Base-by-base conservation (phyloP, 495 filamentous ascomycete genomes). In the Podospora didyma region DNA sequence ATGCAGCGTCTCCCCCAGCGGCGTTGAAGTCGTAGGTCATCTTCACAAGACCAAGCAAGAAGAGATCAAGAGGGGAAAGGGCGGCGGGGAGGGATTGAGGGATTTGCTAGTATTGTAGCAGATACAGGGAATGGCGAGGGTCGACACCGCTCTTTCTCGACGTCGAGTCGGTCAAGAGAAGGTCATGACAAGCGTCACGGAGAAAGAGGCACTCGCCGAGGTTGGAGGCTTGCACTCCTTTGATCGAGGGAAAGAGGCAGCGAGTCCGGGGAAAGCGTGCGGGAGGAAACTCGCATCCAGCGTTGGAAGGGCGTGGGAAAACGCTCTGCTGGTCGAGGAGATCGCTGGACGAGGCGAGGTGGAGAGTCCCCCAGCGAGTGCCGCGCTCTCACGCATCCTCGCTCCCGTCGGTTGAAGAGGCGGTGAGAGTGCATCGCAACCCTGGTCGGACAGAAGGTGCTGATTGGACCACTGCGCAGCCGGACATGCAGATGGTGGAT, bases 11-110 rank as follows among this genome's bases (percentile, higher is more conserved):
- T 70, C 75, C 75, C 66, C 70, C 76, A 61, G 71, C 68, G 64
- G 74, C 64, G 70, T 75, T 74, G 76, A 78, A 82, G 67, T 82
- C 76, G 73, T 75, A 79, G 71, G 75, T 76, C 80, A 83, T 83
- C 64, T 56, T 79, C 64, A 67, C 67, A 50, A 53, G 39, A 58
- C 47, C 55, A 61, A 53, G 51, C 47, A 49, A 59, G 61, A 53
- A 53, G 55, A 54, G 52, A 59, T 46, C 57, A 56, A 56, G 47
- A 48, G 51, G 54, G 61, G 53, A 53, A 56, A 56, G 51, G 57
- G 22, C 35, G 60, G 52, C 48, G 52, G 56, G 47, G 49, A 63
- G 61, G 64, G 63, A 56, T 60, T 65, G 67, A 67, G 69, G 59
- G 16, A 53, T 54, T 64, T 52, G 67, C 49, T 58, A 63, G 67